These are phyloP conservation scores for Moricandia arvensis DNA, from an alignment of 345 rosid species.

Conservation along the genomic window DNA sequence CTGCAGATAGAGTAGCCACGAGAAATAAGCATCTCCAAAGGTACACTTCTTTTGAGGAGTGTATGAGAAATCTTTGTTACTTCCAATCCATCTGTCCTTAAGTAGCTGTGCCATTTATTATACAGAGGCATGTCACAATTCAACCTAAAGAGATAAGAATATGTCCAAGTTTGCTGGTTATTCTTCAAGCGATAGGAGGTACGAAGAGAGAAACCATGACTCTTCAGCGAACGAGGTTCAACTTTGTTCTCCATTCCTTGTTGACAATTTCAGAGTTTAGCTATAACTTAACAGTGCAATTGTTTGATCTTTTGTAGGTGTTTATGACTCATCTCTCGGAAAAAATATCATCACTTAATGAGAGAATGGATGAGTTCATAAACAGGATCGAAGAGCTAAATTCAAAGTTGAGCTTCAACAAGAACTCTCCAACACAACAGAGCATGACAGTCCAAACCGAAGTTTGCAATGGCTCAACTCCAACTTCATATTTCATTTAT, in stretches of 20 bases:
- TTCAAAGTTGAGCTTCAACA: constrained; percentile 56
- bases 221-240: constrained; percentile 55
- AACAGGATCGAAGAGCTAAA: constrained; percentile 70
- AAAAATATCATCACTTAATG: constrained; percentile 79
- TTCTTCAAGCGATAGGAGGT: constrained; percentile 42
- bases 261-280: too few species aligned
- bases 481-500: constrained; percentile 75
- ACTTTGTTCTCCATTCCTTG: neutral
- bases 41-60: constrained; percentile 44
- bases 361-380: constrained; percentile 94
- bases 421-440: constrained; percentile 61
- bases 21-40: constrained; percentile 69
- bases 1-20: constrained; percentile 65
- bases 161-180: constrained; percentile 51
- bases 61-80: constrained; percentile 29
- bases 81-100: constrained; percentile 25
- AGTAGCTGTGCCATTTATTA: constrained; percentile 26
- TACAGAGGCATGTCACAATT: constrained; percentile 85
- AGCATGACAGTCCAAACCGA: constrained; percentile 64
- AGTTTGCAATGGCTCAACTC: constrained; percentile 73
- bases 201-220: constrained; percentile 51
- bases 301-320: constrained; percentile 45
- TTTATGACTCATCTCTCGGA: constrained; percentile 80
- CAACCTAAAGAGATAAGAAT: constrained; percentile 72
- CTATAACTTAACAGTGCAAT: neutral